These are phyloP conservation scores for Colletotrichum sp. DNA, from an alignment of 2,329 filamentous ascomycete species.

Conservation along the genomic window DNA sequence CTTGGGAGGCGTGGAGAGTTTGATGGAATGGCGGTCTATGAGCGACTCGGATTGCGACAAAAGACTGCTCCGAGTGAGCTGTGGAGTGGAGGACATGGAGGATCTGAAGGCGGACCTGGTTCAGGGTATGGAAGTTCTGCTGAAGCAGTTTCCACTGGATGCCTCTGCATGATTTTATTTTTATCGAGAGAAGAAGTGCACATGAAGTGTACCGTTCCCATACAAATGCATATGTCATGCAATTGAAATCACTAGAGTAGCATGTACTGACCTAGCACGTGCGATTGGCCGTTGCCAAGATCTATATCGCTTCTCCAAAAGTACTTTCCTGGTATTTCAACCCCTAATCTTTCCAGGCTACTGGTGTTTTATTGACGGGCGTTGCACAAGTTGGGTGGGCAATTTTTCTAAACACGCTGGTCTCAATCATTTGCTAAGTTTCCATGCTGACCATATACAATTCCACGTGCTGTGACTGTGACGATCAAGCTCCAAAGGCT, in stretches of 20 bases:
- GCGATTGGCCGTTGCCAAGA: no score
- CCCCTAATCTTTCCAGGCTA: neutral
- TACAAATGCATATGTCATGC: no score
- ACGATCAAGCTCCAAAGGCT: neutral
- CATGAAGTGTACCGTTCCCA: no score
- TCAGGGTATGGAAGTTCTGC: neutral
- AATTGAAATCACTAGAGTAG: no score
- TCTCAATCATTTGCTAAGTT: neutral
- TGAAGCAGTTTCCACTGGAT: neutral
- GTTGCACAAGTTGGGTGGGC: neutral
- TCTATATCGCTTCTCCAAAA: no score
- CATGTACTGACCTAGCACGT: no score
- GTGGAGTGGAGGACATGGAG: neutral
- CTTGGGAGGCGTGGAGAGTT: neutral
- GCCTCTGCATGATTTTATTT: neutral
- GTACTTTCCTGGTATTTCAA: neutral
- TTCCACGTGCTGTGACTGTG: neutral
- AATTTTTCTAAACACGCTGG: neutral
- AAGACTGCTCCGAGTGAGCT: neutral
- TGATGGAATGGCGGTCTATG: neutral
- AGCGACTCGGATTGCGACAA: neutral
- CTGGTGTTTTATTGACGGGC: neutral
- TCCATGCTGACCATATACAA: neutral
- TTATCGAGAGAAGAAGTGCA: neutral
- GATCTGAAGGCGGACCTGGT: neutral